Base-by-base conservation (phyloP, 345 rosid species). In the Lagerstroemia speciosa region DNA sequence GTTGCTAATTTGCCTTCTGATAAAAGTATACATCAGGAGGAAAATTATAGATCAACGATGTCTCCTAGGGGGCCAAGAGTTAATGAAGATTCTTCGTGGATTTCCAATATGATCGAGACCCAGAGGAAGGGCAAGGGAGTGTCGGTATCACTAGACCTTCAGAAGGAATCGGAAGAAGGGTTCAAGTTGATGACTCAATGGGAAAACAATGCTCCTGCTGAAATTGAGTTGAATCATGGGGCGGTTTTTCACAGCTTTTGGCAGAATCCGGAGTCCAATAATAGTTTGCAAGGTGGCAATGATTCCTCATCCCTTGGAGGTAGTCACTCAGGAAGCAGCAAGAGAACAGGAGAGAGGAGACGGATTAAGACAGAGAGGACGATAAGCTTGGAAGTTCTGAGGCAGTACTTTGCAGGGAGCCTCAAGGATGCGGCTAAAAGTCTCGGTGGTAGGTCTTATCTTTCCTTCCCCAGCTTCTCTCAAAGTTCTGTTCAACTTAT, bases 41-140 rank as follows among this genome's bases (percentile, higher is more conserved):
- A 78, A 43, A 65, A 48, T 62, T 71, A 68, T 50, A 65, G 65
- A 43, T 55, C 72, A 29, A 30, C 17, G 64, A 68, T 81, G 62
- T 81, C 85, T 48, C 68, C 85, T 65, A 65, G 72, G 57, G 80
- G 76, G 65, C 85, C 73, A 68, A 70, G 77, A 64, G 73, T 80
- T 66, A 71, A 34, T 43, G 84, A 83, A 64, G 85, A 78, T 55
- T 84, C 91, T 41, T 78, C 91, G 19, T 82, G 91, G 98, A 80
- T 83, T 67, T 68, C 86, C 50, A 82, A 76, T 63, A 78, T 80
- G 81, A 71, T 81, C 77, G 84, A 72, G 70, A 81, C 87, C 62
- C 86, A 85, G 65, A 81, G 71, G 65, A 87, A 83, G 80, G 89
- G 88, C 66, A 82, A 87, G 77, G 81, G 70, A 41, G 76, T 86